Evolutionary conservation across 2,329 filamentous ascomycete species (phyloP).

Genomic region (Botrytis byssoidea): DNA sequence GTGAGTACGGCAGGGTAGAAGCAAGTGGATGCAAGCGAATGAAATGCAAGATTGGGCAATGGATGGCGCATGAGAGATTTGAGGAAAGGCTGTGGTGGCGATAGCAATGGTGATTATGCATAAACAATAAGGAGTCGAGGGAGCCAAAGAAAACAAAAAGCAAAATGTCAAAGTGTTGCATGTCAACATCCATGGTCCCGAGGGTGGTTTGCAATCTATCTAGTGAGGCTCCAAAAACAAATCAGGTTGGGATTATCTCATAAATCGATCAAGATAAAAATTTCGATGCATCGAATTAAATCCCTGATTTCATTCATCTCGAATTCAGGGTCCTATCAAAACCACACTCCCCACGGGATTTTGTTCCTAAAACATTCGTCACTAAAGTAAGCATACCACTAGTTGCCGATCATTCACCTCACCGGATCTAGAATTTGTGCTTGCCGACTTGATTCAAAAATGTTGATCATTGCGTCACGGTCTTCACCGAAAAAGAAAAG

Average conservation of each 20-base stretch:
- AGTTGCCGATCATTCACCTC: neutral
- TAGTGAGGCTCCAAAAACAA: neutral
- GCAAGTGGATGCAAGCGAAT: neutral
- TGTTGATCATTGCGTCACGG: neutral
- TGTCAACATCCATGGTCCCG: neutral
- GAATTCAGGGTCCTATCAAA: neutral
- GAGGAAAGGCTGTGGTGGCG: neutral
- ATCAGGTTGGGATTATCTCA: neutral
- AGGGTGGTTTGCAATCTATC: neutral
- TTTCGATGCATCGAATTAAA: neutral
- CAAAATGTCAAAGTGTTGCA: neutral
- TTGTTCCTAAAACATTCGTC: neutral
- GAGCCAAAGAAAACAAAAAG: neutral
- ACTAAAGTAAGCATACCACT: too few species aligned
- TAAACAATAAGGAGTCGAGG: neutral
- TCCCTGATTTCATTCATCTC: neutral
- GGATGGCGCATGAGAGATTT: neutral
- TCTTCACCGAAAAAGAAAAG: neutral
- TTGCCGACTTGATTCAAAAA: neutral
- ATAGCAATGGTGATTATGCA: neutral
- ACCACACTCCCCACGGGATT: neutral
- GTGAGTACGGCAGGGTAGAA: neutral
- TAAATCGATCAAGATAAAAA: neutral
- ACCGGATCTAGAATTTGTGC: neutral
- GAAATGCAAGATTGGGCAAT: neutral